A percentile compares a stretch with the other conserved stretches of the same genome.
Conservation (phyloP, 345 rosid species). For the Gossypium raimondii region DNA sequence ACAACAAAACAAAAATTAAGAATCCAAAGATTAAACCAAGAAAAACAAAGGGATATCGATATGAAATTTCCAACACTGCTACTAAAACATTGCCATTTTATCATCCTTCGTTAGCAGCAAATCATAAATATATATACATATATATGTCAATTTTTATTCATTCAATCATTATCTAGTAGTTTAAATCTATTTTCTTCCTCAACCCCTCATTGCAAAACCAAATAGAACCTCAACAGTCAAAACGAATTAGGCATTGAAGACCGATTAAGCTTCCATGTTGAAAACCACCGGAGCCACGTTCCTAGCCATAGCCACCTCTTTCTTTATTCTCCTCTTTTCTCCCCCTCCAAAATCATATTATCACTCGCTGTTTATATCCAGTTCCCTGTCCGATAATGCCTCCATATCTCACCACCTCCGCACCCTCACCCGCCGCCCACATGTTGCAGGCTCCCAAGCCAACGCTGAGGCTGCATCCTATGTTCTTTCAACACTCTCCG, state of each 20-base stretch:
- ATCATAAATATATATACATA: neutral
- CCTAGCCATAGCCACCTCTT: conserved; percentile 34
- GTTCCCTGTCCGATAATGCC: conserved; percentile 54
- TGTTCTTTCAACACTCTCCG: conserved; percentile 46
- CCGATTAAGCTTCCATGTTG: conserved; percentile 18
- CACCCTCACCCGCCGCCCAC: conserved; percentile 75
- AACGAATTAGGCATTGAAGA: neutral
- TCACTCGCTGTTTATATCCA: conserved; percentile 52
- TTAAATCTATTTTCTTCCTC: neutral
- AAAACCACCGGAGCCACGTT: conserved; percentile 29
- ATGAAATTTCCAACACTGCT: too few species aligned
- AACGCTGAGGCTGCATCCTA: conserved; percentile 67
- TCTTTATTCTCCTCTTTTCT: conserved; percentile 33
- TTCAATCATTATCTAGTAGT: conserved; percentile 7
- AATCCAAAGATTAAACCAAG: too few species aligned
- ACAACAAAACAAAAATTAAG: too few species aligned
- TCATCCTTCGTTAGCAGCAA: too few species aligned
- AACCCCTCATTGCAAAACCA: neutral
- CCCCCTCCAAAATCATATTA: conserved; percentile 47
- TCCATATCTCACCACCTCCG: conserved; percentile 57
- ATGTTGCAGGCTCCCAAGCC: conserved; percentile 71
- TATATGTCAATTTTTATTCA: neutral
- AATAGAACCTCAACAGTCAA: neutral
- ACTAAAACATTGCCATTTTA: neutral
- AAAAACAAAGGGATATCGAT: too few species aligned